Percentiles rank a stretch among this genome's conserved stretches.
These are phyloP conservation scores for Taxillus chinensis DNA, from an alignment of 164 flowering plant species.

Conservation along the genomic window DNA sequence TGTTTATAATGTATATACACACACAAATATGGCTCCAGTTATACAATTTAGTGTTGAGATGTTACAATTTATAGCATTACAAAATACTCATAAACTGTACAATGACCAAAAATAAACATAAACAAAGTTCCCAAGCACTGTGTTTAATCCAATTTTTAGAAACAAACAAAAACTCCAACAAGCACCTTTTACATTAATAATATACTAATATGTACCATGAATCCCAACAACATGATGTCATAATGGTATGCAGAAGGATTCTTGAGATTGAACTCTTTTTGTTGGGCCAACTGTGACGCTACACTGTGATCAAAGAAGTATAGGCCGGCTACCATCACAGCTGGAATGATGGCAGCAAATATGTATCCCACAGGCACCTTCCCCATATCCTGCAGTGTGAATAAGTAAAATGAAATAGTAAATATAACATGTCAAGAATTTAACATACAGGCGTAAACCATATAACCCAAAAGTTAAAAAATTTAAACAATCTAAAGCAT, in stretches of 20 bases:
- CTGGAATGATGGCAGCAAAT: constrained; percentile 22
- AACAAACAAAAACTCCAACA: too few relatives aligned
- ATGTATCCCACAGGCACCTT: constrained; percentile 18
- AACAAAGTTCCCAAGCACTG: too few relatives aligned
- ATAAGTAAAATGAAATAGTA: background rate
- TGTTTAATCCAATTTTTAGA: too few relatives aligned
- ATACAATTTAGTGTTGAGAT: too few relatives aligned
- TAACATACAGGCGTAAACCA: background rate
- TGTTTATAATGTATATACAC: too few relatives aligned
- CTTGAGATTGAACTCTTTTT: constrained; percentile 25
- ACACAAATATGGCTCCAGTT: too few relatives aligned
- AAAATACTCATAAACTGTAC: too few relatives aligned
- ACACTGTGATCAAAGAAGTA: constrained; percentile 30
- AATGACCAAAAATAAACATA: too few relatives aligned
- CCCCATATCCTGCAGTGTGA: constrained; percentile 17
- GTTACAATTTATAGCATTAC: too few relatives aligned
- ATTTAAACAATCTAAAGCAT: background rate
- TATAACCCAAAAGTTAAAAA: background rate
- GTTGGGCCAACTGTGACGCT: constrained; percentile 28
- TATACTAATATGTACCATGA: constrained; percentile 12
- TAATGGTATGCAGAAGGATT: constrained; percentile 27
- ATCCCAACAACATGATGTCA: constrained; percentile 21
- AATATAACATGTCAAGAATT: background rate
- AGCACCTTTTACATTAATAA: too few relatives aligned
- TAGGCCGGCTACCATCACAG: constrained; percentile 24